A percentile compares a stretch with the other conserved stretches of the same genome.
phyloP scores from a whole-genome alignment of 352 stramenopile species.

The Phytophthora europaea region DNA sequence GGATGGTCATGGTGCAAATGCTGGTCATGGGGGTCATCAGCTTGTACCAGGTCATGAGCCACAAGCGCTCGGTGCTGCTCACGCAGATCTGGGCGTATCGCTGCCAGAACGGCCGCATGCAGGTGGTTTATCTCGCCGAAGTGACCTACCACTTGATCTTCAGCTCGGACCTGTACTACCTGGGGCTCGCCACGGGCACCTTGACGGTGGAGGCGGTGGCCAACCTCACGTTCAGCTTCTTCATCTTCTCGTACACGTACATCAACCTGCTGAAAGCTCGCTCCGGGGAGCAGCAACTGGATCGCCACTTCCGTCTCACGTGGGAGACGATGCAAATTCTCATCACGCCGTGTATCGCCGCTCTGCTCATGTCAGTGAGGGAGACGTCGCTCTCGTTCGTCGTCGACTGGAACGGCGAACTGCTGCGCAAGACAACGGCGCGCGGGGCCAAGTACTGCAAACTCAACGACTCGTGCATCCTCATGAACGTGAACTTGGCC shows the following conservation, averaged over 20 bases:
- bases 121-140: neutral
- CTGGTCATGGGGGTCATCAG: too few relatives aligned
- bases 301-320: constrained; percentile 20
- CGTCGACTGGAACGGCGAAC: constrained; percentile 24
- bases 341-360: constrained; percentile 13
- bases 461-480: constrained; percentile 34
- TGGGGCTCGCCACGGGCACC: constrained; percentile 23
- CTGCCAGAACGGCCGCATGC: neutral
- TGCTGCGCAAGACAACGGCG: constrained; percentile 26
- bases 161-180: neutral
- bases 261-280: constrained; percentile 20
- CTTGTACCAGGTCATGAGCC: too few relatives aligned
- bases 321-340: constrained; percentile 23
- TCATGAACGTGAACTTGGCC: constrained; percentile 25
- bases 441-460: constrained; percentile 24
- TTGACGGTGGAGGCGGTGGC: constrained; percentile 20
- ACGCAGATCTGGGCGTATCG: too few relatives aligned
- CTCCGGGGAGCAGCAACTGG: constrained; percentile 24
- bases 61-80: too few relatives aligned
- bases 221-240: constrained; percentile 9
- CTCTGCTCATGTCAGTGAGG: neutral
- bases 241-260: constrained; percentile 23
- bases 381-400: constrained; percentile 19
- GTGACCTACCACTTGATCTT: neutral
- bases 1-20: too few relatives aligned